These are phyloP conservation scores for Telopea speciosissima DNA, from an alignment of 177 flowering plant genomes.

Conservation along the genomic window DNA sequence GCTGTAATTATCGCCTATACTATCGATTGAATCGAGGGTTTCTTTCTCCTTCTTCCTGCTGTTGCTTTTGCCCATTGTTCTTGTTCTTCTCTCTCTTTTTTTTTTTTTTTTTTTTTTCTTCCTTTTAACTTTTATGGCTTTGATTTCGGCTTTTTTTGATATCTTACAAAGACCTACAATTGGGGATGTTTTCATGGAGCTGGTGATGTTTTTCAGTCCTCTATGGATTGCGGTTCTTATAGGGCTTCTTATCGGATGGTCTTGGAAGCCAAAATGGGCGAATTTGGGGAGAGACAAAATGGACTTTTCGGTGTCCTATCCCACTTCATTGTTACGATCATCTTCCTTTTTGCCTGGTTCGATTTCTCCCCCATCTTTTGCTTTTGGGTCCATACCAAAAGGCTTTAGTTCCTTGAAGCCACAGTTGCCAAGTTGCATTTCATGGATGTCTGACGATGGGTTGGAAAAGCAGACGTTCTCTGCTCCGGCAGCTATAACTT, in stretches of 20 bases:
- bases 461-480: slow-evolving; percentile 18
- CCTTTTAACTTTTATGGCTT: slow-evolving; percentile 29
- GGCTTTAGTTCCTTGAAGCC: slow-evolving; percentile 41
- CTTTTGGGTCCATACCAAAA: slow-evolving; percentile 21
- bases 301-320: slow-evolving; percentile 15
- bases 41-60: slow-evolving; percentile 4
- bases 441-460: slow-evolving; percentile 36
- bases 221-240: slow-evolving; percentile 58
- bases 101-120: too few species aligned
- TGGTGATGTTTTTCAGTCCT: slow-evolving; percentile 44
- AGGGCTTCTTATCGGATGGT: slow-evolving; percentile 79
- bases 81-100: neutral
- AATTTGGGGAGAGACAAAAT: slow-evolving; percentile 27
- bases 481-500: slow-evolving; percentile 9
- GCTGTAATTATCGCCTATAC: slow-evolving; percentile 13
- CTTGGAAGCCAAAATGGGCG: slow-evolving; percentile 86
- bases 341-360: slow-evolving; percentile 4
- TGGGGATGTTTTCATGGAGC: slow-evolving; percentile 38
- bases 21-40: slow-evolving; percentile 37
- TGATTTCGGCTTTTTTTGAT: slow-evolving; percentile 41
- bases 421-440: slow-evolving; percentile 40
- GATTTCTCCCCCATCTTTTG: slow-evolving; percentile 8
- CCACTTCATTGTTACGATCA: neutral
- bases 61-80: neutral
- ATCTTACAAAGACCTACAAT: slow-evolving; percentile 41